Conservation (phyloP, 2,329 filamentous ascomycete species). For the Aspergillus tanneri region DNA sequence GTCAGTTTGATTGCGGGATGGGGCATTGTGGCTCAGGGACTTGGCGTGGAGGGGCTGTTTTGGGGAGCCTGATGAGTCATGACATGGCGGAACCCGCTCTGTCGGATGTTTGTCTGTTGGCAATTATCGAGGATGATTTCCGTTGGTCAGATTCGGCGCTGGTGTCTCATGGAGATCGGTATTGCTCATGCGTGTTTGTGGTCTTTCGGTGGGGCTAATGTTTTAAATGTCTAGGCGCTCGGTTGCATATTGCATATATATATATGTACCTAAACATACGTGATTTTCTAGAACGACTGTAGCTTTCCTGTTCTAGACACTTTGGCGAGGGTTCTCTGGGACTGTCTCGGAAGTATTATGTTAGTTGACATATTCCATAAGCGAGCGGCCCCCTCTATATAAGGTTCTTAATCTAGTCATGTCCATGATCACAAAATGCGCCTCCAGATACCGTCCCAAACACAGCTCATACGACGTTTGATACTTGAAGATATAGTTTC, state of each 20-base stretch:
- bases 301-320: no score
- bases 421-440: no score
- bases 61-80: constrained; percentile 38
- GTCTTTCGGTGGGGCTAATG: not conserved
- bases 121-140: constrained; percentile 4
- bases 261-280: not conserved
- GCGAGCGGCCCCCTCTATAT: no score
- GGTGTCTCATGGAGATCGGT: constrained; percentile 26
- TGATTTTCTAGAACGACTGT: no score
- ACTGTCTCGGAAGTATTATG: no score
- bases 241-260: constrained; percentile 2
- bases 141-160: constrained; percentile 20
- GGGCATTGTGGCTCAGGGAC: constrained; percentile 47
- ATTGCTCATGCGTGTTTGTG: constrained; percentile 3
- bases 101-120: not conserved
- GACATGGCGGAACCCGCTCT: no score
- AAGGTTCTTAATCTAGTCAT: no score
- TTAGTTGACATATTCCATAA: no score
- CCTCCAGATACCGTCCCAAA: no score
- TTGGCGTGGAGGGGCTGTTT: constrained; percentile 45
- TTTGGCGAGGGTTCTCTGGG: no score
- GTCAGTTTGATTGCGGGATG: constrained; percentile 49
- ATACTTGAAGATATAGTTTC: no score
- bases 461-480: no score
- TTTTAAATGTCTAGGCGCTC: constrained; percentile 1